Percentiles rank a stretch among this genome's conserved stretches.
Conservation (phyloP, 495 filamentous ascomycete species). For the Penicillium bialowiezense region DNA sequence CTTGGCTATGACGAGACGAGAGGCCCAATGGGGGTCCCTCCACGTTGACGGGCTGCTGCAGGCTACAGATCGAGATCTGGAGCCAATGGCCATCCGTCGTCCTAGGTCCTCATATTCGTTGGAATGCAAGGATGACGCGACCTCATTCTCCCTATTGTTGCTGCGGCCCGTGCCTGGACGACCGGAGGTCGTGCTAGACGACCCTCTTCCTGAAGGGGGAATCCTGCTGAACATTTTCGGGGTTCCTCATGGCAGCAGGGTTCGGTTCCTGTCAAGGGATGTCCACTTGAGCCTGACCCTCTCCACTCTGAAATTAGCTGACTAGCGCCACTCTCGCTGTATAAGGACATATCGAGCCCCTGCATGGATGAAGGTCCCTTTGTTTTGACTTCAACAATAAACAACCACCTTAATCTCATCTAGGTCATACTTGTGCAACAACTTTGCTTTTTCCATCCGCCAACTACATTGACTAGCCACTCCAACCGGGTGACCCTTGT, state of each 20-base stretch:
- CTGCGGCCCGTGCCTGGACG: constrained; percentile 24
- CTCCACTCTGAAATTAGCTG: constrained; percentile 14
- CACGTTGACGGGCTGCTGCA: constrained; percentile 28
- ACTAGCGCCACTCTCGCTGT: constrained; percentile 23
- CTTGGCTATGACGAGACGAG: constrained; percentile 21
- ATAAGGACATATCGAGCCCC: constrained; percentile 31
- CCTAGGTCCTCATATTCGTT: constrained; percentile 16
- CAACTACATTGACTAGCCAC: constrained; percentile 2
- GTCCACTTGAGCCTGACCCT: constrained; percentile 20
- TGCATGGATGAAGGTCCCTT: constrained; percentile 14
- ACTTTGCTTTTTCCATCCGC: constrained; percentile 26
- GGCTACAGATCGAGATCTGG: constrained; percentile 13
- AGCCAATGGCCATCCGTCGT: constrained; percentile 16
- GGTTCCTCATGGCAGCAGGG: constrained; percentile 22
- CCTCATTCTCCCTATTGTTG: constrained; percentile 29
- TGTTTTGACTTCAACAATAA: constrained; percentile 16
- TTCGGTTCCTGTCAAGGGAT: constrained; percentile 29
- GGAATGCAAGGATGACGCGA: constrained; percentile 31
- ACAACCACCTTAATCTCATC: constrained; percentile 22
- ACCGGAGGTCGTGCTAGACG: constrained; percentile 18
- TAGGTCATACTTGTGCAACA: constrained; percentile 22
- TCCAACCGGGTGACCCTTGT: constrained; percentile 19
- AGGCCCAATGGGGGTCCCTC: constrained; percentile 18
- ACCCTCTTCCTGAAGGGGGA: constrained; percentile 16
- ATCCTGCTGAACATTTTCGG: constrained; percentile 19